These are phyloP conservation scores for Phallus indusiatus DNA, from an alignment of 768 basidiomycete genomes.

Conservation along the genomic window DNA sequence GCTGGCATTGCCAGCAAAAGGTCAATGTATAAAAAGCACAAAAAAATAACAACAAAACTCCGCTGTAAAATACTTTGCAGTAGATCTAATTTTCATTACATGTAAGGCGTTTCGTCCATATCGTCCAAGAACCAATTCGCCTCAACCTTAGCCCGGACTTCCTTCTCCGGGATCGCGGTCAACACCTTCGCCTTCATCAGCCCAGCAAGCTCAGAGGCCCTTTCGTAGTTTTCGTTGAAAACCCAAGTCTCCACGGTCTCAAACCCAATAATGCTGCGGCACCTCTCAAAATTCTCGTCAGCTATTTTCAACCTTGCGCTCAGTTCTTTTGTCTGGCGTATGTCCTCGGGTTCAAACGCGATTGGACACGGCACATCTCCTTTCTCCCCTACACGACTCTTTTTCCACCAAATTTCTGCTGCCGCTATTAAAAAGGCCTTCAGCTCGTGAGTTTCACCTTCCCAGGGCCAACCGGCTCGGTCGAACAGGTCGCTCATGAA, in stretches of 20 bases:
- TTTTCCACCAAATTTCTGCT: slow-evolving; percentile 32
- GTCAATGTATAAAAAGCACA: too few species aligned
- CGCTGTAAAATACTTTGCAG: too few species aligned
- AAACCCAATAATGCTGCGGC: slow-evolving; percentile 22
- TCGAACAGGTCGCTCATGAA: slow-evolving; percentile 35
- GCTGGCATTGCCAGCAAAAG: too few species aligned
- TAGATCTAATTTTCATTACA: too few species aligned
- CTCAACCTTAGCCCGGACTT: slow-evolving; percentile 29
- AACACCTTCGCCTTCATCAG: slow-evolving; percentile 26
- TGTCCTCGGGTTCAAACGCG: slow-evolving; percentile 37
- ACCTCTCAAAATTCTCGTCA: slow-evolving; percentile 23
- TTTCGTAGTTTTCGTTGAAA: slow-evolving; percentile 30
- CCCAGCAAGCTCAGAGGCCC: slow-evolving; percentile 25
- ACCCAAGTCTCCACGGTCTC: slow-evolving; percentile 38
- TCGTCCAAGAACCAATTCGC: slow-evolving; percentile 39
- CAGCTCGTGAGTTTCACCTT: slow-evolving; percentile 39
- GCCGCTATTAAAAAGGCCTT: slow-evolving; percentile 37
- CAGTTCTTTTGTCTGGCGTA: slow-evolving; percentile 32
- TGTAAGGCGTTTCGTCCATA: slow-evolving; percentile 40
- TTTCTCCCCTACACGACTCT: slow-evolving; percentile 28
- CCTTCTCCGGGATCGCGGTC: slow-evolving; percentile 21
- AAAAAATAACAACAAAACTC: too few species aligned
- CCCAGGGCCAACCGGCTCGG: slow-evolving; percentile 37
- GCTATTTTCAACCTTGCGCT: slow-evolving; percentile 21
- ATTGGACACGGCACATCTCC: slow-evolving; percentile 33